Evolutionary conservation across 1,284 basidiomycete species (phyloP), one percentile per base, ranked within the genome.

Genomic region (Hypsizygus ulmarius): DNA sequence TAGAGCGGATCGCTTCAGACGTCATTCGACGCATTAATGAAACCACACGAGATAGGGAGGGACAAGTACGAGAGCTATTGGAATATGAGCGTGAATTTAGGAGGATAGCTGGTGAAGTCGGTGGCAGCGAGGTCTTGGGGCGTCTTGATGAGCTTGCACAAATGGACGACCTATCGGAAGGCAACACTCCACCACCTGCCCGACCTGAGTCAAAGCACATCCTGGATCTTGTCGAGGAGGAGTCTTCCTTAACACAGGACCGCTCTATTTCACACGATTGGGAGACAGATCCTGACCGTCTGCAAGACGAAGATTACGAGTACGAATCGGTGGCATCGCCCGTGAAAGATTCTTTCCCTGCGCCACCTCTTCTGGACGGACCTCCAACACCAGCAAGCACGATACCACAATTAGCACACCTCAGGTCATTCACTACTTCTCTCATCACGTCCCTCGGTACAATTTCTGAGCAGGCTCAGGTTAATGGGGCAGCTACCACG

Each of bases 401-500:
- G 0, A 71, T 85, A 30, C 71, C 79, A 0, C 81, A 85, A 53
- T 71, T 91, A 40, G 72, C 81, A 0, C 78, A 88, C 56, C 69
- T 90, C 47, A 84, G 88, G 32, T 76, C 81, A 18, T 78, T 82
- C 59, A 90, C 87, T 0, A 68, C 81, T 12, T 83, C 85, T 3
- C 77, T 90, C 38, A 80, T 84, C 34, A 70, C 81, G n/a, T 87
- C 87, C 6, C 75, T 91, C 32, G 77, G 81, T 3, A 79, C 80
- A 29, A 81, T 91, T 54, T 90, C 87, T n/a, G 88, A 91, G 59
- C 88, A 91, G 51, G 86, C 87, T 7, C 88, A 91, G 63, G 87
- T 90, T 40, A 89, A 90, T 58, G 81, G 85, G 14, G 89, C 85
- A 0, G 85, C 84, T 3, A 88, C 87, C 8, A 81, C 88, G 2